These are phyloP conservation scores for Coleophoma eucalyptorum DNA, from an alignment of 2,329 filamentous ascomycete genomes.

Conservation along the genomic window DNA sequence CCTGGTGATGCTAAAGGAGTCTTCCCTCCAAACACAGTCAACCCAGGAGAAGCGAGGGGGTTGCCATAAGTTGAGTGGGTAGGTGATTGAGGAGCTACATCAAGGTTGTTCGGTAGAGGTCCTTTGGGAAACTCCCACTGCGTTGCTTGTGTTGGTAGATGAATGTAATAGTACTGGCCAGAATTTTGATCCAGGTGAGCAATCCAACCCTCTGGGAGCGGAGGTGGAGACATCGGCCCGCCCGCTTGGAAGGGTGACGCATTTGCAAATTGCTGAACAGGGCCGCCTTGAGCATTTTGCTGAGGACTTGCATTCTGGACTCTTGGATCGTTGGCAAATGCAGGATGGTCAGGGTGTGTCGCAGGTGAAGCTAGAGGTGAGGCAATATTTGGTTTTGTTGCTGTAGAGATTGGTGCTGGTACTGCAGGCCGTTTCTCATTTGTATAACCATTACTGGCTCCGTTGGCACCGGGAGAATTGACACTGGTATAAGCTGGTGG, in stretches of 20 bases:
- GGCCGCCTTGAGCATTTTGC: slow-evolving; percentile 25
- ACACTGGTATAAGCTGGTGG: slow-evolving; percentile 95
- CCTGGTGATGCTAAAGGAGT: slow-evolving; percentile 75
- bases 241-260: slow-evolving; percentile 39
- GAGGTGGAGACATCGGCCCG: slow-evolving; percentile 78
- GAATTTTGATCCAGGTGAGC: slow-evolving; percentile 93
- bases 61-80: slow-evolving; percentile 74
- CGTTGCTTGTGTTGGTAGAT: slow-evolving; percentile 89
- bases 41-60: slow-evolving; percentile 65
- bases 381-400: slow-evolving; percentile 29
- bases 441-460: slow-evolving; percentile 57
- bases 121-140: slow-evolving; percentile 99
- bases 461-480: slow-evolving; percentile 39
- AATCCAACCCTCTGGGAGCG: slow-evolving; percentile 96
- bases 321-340: slow-evolving; percentile 81
- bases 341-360: slow-evolving; percentile 68
- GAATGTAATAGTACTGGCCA: slow-evolving; percentile 98
- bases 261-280: slow-evolving; percentile 26
- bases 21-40: slow-evolving; percentile 46
- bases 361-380: slow-evolving; percentile 28
- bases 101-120: slow-evolving; percentile 82
- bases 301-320: slow-evolving; percentile 31
- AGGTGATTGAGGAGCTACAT: slow-evolving; percentile 78
- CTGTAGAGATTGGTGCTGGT: slow-evolving; percentile 20
- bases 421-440: slow-evolving; percentile 60